Percentiles rank a stretch among this genome's conserved stretches.
Conservation (phyloP, 2,329 filamentous ascomycete genomes). For the Scortechinia acanthostroma region DNA sequence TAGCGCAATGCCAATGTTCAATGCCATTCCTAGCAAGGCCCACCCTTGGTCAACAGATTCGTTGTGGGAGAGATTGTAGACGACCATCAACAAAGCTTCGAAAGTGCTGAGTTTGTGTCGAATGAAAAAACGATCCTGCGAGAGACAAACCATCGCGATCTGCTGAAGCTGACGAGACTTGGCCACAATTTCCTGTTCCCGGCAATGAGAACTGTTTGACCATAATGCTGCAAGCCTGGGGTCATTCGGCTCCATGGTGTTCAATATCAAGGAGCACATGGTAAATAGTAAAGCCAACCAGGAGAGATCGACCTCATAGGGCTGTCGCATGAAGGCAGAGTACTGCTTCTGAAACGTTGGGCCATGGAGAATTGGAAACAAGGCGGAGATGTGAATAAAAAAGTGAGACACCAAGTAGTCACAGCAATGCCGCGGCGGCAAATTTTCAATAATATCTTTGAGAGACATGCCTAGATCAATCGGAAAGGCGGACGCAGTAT, state of each 20-base stretch:
- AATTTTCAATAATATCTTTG: neutral
- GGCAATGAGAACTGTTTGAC: too few relatives aligned
- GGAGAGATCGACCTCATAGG: neutral
- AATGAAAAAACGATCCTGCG: neutral
- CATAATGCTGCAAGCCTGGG: neutral
- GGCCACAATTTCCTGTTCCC: neutral
- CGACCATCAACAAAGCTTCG: neutral
- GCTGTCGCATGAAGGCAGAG: neutral
- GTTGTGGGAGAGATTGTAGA: constrained; percentile 1
- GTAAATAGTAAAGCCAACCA: neutral
- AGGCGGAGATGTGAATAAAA: neutral
- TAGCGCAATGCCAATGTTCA: constrained; percentile 1
- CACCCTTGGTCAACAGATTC: constrained; percentile 7
- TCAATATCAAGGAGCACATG: neutral
- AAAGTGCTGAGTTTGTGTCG: neutral
- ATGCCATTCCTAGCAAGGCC: neutral
- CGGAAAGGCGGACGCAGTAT: neutral
- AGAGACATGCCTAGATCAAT: neutral
- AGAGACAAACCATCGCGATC: constrained; percentile 1
- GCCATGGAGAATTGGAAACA: neutral
- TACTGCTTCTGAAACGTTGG: constrained; percentile 1
- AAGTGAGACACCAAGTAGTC: neutral
- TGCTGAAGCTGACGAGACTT: neutral
- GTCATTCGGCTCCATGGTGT: neutral
- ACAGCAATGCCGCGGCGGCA: neutral